These are phyloP conservation scores for Singerocomus inundabilis DNA, from an alignment of 1,284 basidiomycete genomes.

Conservation along the genomic window DNA sequence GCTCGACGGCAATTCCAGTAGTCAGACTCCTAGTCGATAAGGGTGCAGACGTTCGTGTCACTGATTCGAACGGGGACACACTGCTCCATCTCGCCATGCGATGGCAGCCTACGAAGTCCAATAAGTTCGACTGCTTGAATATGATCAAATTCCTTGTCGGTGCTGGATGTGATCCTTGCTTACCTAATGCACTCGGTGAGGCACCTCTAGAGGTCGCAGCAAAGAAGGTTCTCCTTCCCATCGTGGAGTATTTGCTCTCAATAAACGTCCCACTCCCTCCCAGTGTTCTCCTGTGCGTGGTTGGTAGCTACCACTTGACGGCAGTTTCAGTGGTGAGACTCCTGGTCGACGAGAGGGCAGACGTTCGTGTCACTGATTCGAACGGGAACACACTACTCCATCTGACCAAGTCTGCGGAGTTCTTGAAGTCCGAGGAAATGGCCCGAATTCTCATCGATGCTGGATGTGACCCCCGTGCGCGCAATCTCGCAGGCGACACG, in stretches of 20 bases:
- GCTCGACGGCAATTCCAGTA: too few relatives aligned
- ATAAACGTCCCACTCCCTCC: not conserved
- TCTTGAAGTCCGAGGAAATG: too few relatives aligned
- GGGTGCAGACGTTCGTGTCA: too few relatives aligned
- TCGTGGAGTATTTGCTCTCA: not conserved
- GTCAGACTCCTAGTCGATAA: too few relatives aligned
- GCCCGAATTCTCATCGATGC: not conserved
- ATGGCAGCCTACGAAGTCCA: too few relatives aligned
- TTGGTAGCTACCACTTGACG: too few relatives aligned
- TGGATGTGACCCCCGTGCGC: conserved; percentile 4
- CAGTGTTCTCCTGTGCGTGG: too few relatives aligned
- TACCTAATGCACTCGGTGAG: not conserved
- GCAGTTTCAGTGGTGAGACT: not conserved
- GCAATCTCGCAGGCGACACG: conserved; percentile 2
- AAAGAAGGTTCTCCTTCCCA: not conserved
- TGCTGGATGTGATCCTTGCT: conserved; percentile 1
- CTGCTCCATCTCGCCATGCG: too few relatives aligned
- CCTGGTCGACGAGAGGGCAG: conserved; percentile 3
- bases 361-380: not conserved
- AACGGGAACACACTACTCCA: not conserved
- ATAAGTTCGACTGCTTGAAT: too few relatives aligned
- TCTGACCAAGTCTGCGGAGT: too few relatives aligned
- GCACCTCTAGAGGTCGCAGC: not conserved
- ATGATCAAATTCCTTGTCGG: too few relatives aligned
- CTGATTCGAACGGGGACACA: too few relatives aligned